These are phyloP conservation scores for Blastobotrys arbuscula DNA, from an alignment of 1,139 yeast species.

Conservation along the genomic window DNA sequence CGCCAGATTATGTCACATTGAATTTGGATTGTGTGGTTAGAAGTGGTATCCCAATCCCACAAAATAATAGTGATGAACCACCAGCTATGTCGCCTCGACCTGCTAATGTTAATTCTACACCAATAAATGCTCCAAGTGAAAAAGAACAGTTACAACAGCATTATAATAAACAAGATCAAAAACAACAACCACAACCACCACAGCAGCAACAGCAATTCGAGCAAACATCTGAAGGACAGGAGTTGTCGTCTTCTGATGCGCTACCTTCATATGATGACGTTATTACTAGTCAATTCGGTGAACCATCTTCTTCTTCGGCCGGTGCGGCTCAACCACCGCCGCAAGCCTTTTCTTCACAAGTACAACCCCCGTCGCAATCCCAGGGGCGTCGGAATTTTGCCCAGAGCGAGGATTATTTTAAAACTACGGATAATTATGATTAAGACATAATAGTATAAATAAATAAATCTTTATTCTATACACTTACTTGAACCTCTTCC, in stretches of 20 bases:
- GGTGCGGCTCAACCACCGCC: slow-evolving; percentile 2
- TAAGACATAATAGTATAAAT: slow-evolving; percentile 3
- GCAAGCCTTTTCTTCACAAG: neutral
- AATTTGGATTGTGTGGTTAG: slow-evolving; percentile 20
- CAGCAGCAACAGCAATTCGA: slow-evolving; percentile 1
- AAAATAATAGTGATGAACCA: slow-evolving; percentile 1
- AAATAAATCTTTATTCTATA: neutral
- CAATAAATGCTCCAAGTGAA: neutral
- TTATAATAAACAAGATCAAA: neutral
- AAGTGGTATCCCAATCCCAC: slow-evolving; percentile 22
- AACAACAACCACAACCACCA: neutral
- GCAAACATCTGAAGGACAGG: slow-evolving; percentile 9
- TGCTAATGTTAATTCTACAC: neutral
- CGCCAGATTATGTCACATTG: slow-evolving; percentile 23
- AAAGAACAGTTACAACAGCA: slow-evolving; percentile 2
- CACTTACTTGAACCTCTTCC: neutral
- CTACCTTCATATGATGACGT: slow-evolving; percentile 23
- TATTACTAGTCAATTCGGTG: slow-evolving; percentile 6
- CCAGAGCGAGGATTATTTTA: slow-evolving; percentile 24
- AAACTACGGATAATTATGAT: slow-evolving; percentile 18
- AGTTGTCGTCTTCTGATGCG: neutral
- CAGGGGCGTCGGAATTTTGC: slow-evolving; percentile 20
- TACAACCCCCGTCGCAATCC: neutral
- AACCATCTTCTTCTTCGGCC: neutral
- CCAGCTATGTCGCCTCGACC: slow-evolving; percentile 12